Evolutionary conservation across 108 stramenopile genomes (phyloP).

Genomic region (Chaetoceros muelleri): DNA sequence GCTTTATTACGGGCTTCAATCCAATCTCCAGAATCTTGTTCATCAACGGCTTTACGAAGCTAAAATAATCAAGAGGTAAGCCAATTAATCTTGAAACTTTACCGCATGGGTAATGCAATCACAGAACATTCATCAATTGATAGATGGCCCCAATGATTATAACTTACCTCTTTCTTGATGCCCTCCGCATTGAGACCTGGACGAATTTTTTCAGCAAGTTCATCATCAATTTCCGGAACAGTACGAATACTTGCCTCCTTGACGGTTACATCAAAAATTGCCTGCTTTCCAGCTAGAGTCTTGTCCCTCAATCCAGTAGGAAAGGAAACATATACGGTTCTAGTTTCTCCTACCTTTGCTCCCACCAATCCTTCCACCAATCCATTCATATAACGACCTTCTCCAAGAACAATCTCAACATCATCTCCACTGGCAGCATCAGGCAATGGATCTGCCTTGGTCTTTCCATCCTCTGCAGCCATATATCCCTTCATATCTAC

Average conservation of each 20-base stretch:
- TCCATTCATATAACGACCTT: constrained; percentile 82
- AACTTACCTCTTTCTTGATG: constrained; percentile 39
- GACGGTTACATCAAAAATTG: constrained; percentile 86
- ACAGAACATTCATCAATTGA: neutral
- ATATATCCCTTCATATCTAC: constrained; percentile 85
- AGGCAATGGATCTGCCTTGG: constrained; percentile 73
- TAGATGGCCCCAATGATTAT: neutral
- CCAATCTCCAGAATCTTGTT: constrained; percentile 77
- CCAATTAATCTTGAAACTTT: too few species aligned
- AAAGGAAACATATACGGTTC: constrained; percentile 55
- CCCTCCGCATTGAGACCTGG: constrained; percentile 69
- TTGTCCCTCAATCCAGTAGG: constrained; percentile 73
- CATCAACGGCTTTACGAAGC: constrained; percentile 82
- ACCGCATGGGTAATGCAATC: too few species aligned
- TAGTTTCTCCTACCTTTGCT: constrained; percentile 65
- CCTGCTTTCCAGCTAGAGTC: constrained; percentile 75
- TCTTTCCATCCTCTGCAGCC: constrained; percentile 44
- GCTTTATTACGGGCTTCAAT: constrained; percentile 71
- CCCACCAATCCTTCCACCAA: constrained; percentile 78
- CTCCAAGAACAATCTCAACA: constrained; percentile 72
- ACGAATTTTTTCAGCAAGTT: constrained; percentile 77
- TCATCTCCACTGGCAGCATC: constrained; percentile 77
- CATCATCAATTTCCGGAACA: constrained; percentile 82
- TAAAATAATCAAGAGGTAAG: neutral
- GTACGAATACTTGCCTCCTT: constrained; percentile 56